A percentile compares a stretch with the other conserved stretches of the same genome.
These are phyloP conservation scores for Termitomyces sp. DNA, from an alignment of 768 basidiomycete species.

Conservation along the genomic window DNA sequence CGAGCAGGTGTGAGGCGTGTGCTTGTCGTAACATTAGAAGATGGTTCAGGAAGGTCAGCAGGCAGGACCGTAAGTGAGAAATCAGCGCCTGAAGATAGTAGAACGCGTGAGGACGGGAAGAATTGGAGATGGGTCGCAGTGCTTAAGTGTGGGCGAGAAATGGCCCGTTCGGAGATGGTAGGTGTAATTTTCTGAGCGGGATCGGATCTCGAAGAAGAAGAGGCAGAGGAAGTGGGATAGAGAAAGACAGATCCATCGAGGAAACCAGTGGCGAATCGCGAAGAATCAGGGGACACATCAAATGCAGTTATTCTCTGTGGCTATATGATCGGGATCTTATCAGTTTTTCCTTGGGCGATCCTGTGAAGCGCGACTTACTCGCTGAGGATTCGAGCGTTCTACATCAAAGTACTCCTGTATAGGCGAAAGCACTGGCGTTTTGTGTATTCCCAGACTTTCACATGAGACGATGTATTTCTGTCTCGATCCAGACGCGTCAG, in stretches of 20 bases:
- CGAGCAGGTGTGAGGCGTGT: slow-evolving; percentile 47
- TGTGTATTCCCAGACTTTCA: slow-evolving; percentile 38
- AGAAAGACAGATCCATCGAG: slow-evolving; percentile 54
- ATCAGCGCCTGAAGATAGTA: slow-evolving; percentile 66
- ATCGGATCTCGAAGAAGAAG: slow-evolving; percentile 14
- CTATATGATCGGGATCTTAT: slow-evolving; percentile 19
- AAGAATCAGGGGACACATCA: slow-evolving; percentile 53
- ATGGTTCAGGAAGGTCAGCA: slow-evolving; percentile 36
- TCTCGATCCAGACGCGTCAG: background rate
- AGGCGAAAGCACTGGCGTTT: slow-evolving; percentile 46
- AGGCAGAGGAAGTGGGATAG: slow-evolving; percentile 29
- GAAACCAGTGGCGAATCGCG: slow-evolving; percentile 56
- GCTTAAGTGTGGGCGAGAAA: slow-evolving; percentile 43
- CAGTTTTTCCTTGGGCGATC: background rate
- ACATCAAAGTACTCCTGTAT: slow-evolving; percentile 45
- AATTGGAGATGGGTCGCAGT: slow-evolving; percentile 53
- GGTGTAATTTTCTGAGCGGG: slow-evolving; percentile 20
- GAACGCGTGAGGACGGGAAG: slow-evolving; percentile 68
- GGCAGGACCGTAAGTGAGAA: slow-evolving; percentile 64
- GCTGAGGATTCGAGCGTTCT: slow-evolving; percentile 36
- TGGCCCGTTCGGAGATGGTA: slow-evolving; percentile 23
- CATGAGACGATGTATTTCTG: slow-evolving; percentile 43
- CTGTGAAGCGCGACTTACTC: slow-evolving; percentile 22
- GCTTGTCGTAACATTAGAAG: slow-evolving; percentile 17
- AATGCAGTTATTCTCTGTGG: slow-evolving; percentile 60